Conservation (phyloP, 805 yeast species). For the Starmerella bacillaris region DNA sequence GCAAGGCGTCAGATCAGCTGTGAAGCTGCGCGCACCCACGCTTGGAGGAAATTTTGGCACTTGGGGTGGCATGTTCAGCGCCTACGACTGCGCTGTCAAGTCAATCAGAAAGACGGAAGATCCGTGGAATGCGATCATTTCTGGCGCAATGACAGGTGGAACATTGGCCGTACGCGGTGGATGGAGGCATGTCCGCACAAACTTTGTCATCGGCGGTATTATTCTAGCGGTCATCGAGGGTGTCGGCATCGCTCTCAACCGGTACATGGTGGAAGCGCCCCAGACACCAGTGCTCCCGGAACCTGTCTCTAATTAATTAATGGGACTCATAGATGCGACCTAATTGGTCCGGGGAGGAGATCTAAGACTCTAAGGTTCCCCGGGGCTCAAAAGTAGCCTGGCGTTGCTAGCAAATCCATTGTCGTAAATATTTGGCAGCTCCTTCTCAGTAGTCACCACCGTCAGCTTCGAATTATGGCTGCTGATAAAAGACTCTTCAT, state of each 20-base stretch:
- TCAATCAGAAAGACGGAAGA: slow-evolving; percentile 95
- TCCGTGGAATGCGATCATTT: slow-evolving; percentile 94
- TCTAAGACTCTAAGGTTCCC: too few species aligned
- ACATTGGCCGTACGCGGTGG: slow-evolving; percentile 97
- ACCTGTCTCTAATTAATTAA: too few species aligned
- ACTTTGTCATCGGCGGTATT: slow-evolving; percentile 95
- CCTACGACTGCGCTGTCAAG: slow-evolving; percentile 88
- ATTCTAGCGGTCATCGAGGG: slow-evolving; percentile 93
- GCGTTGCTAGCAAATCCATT: slow-evolving; percentile 21
- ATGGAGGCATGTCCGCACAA: slow-evolving; percentile 87
- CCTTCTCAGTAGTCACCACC: slow-evolving; percentile 17
- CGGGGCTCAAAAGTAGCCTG: slow-evolving; percentile 15
- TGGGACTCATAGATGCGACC: too few species aligned
- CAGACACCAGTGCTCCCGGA: slow-evolving; percentile 23
- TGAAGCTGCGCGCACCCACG: slow-evolving; percentile 93
- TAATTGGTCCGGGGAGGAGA: too few species aligned
- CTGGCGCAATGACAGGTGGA: slow-evolving; percentile 97
- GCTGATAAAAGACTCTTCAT: slow-evolving; percentile 18
- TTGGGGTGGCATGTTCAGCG: slow-evolving; percentile 97
- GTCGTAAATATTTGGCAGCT: slow-evolving; percentile 26
- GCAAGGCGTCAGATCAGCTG: slow-evolving; percentile 72
- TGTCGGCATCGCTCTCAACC: slow-evolving; percentile 89
- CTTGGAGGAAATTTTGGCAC: slow-evolving; percentile 98
- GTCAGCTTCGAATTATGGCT: slow-evolving; percentile 12
- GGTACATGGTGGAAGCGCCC: slow-evolving; percentile 65